These are phyloP conservation scores for Lepidium didymum DNA, from an alignment of 345 rosid genomes.

Conservation along the genomic window DNA sequence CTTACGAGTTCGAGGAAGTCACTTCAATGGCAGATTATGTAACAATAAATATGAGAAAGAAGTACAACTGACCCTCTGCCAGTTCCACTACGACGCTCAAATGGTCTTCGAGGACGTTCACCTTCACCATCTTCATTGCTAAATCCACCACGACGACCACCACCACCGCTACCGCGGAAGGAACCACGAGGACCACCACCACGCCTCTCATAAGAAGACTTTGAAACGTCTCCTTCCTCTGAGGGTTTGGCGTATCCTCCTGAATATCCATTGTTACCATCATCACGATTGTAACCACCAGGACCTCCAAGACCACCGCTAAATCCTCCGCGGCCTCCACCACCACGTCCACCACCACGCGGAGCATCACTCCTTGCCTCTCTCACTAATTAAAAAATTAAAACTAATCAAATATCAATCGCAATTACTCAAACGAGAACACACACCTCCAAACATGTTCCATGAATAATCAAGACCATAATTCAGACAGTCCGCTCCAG, in stretches of 20 bases:
- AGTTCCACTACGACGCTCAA: conserved; percentile 88
- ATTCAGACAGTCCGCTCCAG: neutral
- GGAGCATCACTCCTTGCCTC: conserved; percentile 66
- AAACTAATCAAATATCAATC: conserved; percentile 14
- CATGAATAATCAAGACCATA: neutral
- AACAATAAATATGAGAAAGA: neutral
- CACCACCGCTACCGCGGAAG: conserved; percentile 49
- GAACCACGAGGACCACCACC: conserved; percentile 49
- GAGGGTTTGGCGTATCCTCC: conserved; percentile 49
- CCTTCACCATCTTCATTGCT: conserved; percentile 52
- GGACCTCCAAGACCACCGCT: conserved; percentile 62
- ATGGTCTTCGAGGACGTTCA: conserved; percentile 68
- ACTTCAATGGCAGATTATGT: neutral
- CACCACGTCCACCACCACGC: conserved; percentile 50
- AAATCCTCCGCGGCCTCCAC: conserved; percentile 46
- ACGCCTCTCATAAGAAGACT: conserved; percentile 38
- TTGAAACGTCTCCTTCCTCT: conserved; percentile 65
- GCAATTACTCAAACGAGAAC: neutral
- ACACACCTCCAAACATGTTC: neutral
- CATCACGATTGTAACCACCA: conserved; percentile 63
- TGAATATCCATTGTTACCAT: conserved; percentile 48
- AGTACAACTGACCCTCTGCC: conserved; percentile 72
- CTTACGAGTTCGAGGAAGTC: neutral
- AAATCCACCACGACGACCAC: conserved; percentile 68
- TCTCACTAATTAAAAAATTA: conserved; percentile 41